Conservation (phyloP, 306 rosid genomes). For the Biancaea sappan region DNA sequence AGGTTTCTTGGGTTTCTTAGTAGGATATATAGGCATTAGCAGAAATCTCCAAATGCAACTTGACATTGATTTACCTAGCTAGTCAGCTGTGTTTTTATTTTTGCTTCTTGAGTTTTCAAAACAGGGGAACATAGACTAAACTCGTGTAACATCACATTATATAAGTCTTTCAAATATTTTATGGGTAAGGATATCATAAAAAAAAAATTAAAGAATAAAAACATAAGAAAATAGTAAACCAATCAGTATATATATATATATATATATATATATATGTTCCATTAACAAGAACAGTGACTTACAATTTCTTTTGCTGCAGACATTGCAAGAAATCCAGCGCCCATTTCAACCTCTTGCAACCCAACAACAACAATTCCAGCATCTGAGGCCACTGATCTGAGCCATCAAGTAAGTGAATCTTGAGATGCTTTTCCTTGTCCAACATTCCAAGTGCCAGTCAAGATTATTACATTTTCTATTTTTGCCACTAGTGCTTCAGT, state of each 20-base stretch:
- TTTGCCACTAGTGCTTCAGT: slow-evolving; percentile 74
- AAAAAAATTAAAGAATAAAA: not conserved
- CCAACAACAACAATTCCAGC: slow-evolving; percentile 89
- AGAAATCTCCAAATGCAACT: slow-evolving; percentile 9
- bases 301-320: slow-evolving; percentile 99
- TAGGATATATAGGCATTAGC: not conserved
- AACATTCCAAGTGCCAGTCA: slow-evolving; percentile 97
- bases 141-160: not conserved
- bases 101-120: not conserved
- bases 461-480: slow-evolving; percentile 73
- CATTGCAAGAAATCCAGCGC: slow-evolving; percentile 98
- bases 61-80: slow-evolving; percentile 12
- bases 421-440: slow-evolving; percentile 96
- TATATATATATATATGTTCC: not conserved
- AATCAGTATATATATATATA: slow-evolving; percentile 1
- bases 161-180: not conserved
- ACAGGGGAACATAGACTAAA: not conserved
- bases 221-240: not conserved
- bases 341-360: slow-evolving; percentile 99
- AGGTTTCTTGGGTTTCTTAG: not conserved
- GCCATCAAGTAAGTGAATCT: slow-evolving; percentile 91
- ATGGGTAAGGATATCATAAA: not conserved
- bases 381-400: slow-evolving; percentile 75
- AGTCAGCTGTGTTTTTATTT: not conserved
- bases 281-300: slow-evolving; percentile 42